Evolutionary conservation across 805 yeast species (phyloP).

Genomic region (Metschnikowia chrysomelidarum): DNA sequence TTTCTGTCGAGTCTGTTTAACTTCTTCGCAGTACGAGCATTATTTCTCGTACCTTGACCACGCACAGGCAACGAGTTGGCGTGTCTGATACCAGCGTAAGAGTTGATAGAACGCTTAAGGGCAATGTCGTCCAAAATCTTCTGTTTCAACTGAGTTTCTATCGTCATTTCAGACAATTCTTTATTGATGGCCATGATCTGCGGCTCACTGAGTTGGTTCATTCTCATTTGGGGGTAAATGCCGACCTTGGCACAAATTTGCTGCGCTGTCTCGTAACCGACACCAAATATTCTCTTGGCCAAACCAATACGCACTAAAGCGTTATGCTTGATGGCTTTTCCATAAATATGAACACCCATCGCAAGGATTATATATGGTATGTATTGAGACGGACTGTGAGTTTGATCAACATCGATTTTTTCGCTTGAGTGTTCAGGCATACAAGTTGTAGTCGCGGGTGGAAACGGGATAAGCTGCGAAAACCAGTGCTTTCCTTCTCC

Average conservation of each 20-base stretch:
- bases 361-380: too few species aligned
- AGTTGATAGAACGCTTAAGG: conserved; percentile 76
- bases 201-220: conserved; percentile 88
- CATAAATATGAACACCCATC: conserved; percentile 47
- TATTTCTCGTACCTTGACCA: conserved; percentile 91
- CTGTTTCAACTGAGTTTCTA: conserved; percentile 78
- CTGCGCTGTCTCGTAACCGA: conserved; percentile 73
- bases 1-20: conserved; percentile 74
- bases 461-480: too few species aligned
- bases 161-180: conserved; percentile 77
- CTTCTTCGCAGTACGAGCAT: conserved; percentile 85
- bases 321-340: conserved; percentile 44
- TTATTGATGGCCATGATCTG: conserved; percentile 84
- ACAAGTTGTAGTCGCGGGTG: too few species aligned
- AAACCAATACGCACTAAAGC: conserved; percentile 55
- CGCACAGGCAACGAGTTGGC: conserved; percentile 62
- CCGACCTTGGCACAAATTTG: conserved; percentile 84
- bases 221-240: conserved; percentile 88
- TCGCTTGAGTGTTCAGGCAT: too few species aligned
- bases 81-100: conserved; percentile 88
- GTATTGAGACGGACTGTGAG: too few species aligned
- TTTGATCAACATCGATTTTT: too few species aligned
- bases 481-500: too few species aligned
- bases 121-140: conserved; percentile 74
- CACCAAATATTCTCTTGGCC: conserved; percentile 79